Evolutionary conservation across 176 grass and related monocot genomes (phyloP).

Genomic region (Metroxylon sagu): DNA sequence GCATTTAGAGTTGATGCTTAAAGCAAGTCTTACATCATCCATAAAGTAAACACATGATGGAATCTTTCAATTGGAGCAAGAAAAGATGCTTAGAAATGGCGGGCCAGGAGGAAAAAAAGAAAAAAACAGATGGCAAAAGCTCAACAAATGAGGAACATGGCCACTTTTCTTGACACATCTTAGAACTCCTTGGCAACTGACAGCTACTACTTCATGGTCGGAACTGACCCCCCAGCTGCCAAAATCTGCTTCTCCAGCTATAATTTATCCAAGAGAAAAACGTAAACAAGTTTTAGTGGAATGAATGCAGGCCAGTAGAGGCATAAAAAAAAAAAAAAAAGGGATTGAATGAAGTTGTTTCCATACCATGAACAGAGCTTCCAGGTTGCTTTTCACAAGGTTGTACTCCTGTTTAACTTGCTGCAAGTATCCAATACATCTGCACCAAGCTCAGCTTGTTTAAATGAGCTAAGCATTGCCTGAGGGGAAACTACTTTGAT

Average conservation of each 20-base stretch:
- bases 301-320: background rate
- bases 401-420: conserved; percentile 4
- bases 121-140: too few species aligned
- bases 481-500: too few species aligned
- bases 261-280: background rate
- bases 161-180: too few species aligned
- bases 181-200: too few species aligned
- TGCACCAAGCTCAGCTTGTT: background rate
- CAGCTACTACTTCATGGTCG: background rate
- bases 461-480: too few species aligned
- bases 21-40: too few species aligned
- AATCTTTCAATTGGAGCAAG: too few species aligned
- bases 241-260: conserved; percentile 10
- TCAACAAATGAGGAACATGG: too few species aligned
- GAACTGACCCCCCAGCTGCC: background rate
- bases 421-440: background rate
- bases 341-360: background rate
- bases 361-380: conserved; percentile 1
- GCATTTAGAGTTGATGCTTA: too few species aligned
- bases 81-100: too few species aligned
- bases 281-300: background rate
- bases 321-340: background rate
- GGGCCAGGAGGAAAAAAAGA: too few species aligned
- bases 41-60: too few species aligned
- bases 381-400: conserved; percentile 1